Percentiles rank a stretch among this genome's conserved stretches.
phyloP scores from a whole-genome alignment of 1,284 basidiomycete genomes.

The Xerocomus nothofagi region DNA sequence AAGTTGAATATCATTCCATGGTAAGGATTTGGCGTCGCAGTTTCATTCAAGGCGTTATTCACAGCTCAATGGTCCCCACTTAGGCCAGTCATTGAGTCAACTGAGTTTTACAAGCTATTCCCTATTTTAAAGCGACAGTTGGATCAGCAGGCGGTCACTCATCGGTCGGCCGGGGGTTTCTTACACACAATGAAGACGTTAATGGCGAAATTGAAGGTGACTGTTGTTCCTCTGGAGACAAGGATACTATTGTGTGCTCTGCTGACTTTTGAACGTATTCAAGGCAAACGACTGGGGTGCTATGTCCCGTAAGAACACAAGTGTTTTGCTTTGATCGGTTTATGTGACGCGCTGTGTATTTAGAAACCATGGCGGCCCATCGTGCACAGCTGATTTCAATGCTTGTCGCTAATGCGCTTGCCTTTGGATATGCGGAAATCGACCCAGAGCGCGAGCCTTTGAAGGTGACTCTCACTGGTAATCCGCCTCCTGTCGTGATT shows the following conservation, averaged over 20 bases:
- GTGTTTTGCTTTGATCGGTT: not conserved
- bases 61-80: not conserved
- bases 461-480: conserved; percentile 38
- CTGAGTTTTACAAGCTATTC: conserved; percentile 57
- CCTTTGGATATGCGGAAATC: conserved; percentile 46
- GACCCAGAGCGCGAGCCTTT: conserved; percentile 48
- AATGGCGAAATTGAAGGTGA: conserved; percentile 66
- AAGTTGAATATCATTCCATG: conserved; percentile 58
- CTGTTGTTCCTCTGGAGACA: not conserved
- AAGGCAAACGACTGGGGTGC: conserved; percentile 66
- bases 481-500: accelerated
- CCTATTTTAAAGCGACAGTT: conserved; percentile 45
- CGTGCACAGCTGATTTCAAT: conserved; percentile 45
- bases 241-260: not conserved
- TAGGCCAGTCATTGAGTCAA: conserved; percentile 63
- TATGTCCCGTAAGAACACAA: conserved; percentile 48
- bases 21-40: too few relatives aligned
- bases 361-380: conserved; percentile 59
- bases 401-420: conserved; percentile 46
- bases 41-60: too few relatives aligned
- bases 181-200: conserved; percentile 58
- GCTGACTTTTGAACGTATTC: not conserved
- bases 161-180: conserved; percentile 53
- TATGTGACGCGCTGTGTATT: not conserved
- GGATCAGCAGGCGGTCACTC: conserved; percentile 49